Evolutionary conservation across 768 basidiomycete species (phyloP).

Genomic region (Mycena galericulata): DNA sequence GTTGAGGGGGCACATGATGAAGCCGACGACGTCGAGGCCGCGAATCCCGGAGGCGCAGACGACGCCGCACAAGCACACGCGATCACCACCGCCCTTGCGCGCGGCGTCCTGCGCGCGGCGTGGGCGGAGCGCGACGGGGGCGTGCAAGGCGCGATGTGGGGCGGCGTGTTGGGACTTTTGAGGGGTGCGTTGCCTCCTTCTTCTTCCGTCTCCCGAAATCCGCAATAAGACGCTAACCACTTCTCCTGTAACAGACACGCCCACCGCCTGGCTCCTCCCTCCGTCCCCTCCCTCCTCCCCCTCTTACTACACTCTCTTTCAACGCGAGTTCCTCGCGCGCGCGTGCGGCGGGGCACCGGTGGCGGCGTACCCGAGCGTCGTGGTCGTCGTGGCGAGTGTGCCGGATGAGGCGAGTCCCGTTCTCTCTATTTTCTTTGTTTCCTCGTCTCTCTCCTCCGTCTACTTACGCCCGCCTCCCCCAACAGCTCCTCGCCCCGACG

Average conservation of each 20-base stretch:
- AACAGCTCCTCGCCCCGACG: slow-evolving; percentile 39
- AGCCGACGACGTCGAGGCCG: too few species aligned
- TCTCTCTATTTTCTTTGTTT: not conserved
- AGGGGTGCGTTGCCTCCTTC: slow-evolving; percentile 60
- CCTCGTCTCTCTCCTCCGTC: not conserved
- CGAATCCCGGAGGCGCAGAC: too few species aligned
- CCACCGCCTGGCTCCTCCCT: slow-evolving; percentile 22
- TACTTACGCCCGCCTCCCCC: not conserved
- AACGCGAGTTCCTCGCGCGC: slow-evolving; percentile 75
- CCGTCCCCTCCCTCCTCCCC: slow-evolving; percentile 36
- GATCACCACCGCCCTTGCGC: slow-evolving; percentile 65
- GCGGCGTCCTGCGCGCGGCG: slow-evolving; percentile 72
- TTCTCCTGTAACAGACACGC: not conserved
- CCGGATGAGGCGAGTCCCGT: slow-evolving; percentile 52
- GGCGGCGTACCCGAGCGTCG: slow-evolving; percentile 84
- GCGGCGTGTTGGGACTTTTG: slow-evolving; percentile 77
- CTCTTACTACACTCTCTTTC: slow-evolving; percentile 70
- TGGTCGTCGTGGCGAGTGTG: slow-evolving; percentile 86
- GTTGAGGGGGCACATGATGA: too few species aligned
- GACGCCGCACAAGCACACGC: too few species aligned
- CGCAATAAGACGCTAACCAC: not conserved
- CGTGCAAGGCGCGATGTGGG: slow-evolving; percentile 78
- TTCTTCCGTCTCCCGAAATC: not conserved
- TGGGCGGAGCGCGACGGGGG: slow-evolving; percentile 76
- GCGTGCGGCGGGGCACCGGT: slow-evolving; percentile 86